Conservation (phyloP, 2,329 filamentous ascomycete species). For the Trichoderma sp. region DNA sequence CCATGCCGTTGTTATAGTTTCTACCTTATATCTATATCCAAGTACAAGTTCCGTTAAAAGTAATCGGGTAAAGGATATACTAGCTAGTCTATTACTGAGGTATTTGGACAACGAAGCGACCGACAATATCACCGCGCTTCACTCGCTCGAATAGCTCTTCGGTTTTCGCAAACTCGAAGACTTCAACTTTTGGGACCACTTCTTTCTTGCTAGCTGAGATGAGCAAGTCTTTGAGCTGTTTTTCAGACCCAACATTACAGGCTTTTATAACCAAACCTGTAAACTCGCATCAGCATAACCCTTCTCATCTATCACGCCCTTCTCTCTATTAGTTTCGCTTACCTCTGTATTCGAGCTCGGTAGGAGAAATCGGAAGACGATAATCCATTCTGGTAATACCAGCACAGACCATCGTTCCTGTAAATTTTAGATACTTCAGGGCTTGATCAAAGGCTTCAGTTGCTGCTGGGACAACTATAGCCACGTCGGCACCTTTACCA, state of each 20-base stretch:
- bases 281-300: not conserved
- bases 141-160: not conserved
- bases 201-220: not conserved
- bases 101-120: not conserved
- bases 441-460: not conserved
- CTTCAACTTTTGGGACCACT: not conserved
- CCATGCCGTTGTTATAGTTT: not conserved
- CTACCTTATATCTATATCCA: not conserved
- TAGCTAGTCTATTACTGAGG: not conserved
- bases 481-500: constrained; percentile 1
- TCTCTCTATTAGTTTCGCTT: not conserved
- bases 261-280: not conserved
- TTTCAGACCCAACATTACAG: not conserved
- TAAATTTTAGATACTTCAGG: not conserved
- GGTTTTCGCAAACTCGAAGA: not conserved
- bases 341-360: not conserved
- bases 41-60: not conserved
- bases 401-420: not conserved
- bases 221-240: not conserved
- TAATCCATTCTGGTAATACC: not conserved
- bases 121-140: not conserved
- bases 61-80: not conserved
- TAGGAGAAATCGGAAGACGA: not conserved
- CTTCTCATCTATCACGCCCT: not conserved
- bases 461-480: not conserved